These are phyloP conservation scores for Aspergillus flavus DNA, from an alignment of 2,329 filamentous ascomycete species.

Conservation along the genomic window DNA sequence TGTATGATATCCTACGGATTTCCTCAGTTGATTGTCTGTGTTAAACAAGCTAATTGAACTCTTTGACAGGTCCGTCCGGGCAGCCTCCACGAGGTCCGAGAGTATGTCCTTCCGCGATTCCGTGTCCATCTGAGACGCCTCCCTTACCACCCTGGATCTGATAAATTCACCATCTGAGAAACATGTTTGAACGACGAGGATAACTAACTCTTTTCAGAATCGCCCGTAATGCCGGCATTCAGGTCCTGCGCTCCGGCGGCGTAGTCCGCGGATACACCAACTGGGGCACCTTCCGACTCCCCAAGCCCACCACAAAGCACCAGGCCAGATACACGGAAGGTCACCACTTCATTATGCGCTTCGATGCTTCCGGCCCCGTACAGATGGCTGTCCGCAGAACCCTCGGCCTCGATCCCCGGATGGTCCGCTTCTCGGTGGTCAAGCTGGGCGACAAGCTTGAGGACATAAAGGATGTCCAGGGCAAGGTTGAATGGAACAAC, in stretches of 20 bases:
- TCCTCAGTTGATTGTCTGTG: neutral
- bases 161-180: neutral
- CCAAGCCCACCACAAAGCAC: slow-evolving; percentile 75
- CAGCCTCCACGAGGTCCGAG: slow-evolving; percentile 88
- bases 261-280: slow-evolving; percentile 91
- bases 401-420: slow-evolving; percentile 81
- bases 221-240: slow-evolving; percentile 78
- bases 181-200: neutral
- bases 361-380: slow-evolving; percentile 74
- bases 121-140: neutral
- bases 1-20: slow-evolving; percentile 57
- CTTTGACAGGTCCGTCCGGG: slow-evolving; percentile 79
- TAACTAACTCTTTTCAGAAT: slow-evolving; percentile 61
- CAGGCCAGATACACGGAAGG: slow-evolving; percentile 82
- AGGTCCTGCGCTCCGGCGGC: slow-evolving; percentile 80
- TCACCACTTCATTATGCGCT: slow-evolving; percentile 98
- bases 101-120: slow-evolving; percentile 61
- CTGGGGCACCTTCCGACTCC: slow-evolving; percentile 91
- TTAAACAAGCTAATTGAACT: slow-evolving; percentile 16
- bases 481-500: slow-evolving; percentile 57
- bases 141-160: slow-evolving; percentile 2
- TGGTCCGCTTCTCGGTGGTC: slow-evolving; percentile 85
- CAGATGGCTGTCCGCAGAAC: slow-evolving; percentile 76
- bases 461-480: slow-evolving; percentile 61
- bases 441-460: slow-evolving; percentile 74